Evolutionary conservation across 768 basidiomycete species (phyloP).

Genomic region (Tulasnella sp.): DNA sequence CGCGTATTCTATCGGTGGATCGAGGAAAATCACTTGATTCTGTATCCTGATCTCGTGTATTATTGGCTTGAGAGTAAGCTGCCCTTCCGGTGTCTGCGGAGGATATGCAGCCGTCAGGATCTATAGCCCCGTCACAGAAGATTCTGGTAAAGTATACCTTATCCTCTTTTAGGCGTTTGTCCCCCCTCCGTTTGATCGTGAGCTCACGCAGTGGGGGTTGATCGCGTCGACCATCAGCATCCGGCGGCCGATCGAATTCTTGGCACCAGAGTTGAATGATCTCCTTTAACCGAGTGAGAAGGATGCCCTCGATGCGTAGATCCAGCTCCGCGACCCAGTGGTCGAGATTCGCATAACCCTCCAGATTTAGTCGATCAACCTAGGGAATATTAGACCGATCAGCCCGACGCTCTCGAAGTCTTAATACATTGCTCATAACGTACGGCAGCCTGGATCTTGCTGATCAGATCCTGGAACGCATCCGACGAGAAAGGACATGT

Average conservation of each 20-base stretch:
- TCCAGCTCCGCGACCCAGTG: conserved; percentile 76
- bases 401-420: background rate
- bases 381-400: too few relatives aligned
- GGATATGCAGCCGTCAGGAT: background rate
- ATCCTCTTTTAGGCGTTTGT: conserved; percentile 61
- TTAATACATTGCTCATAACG: conserved; percentile 26
- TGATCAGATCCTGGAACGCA: conserved; percentile 68
- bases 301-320: conserved; percentile 69
- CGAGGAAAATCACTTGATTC: conserved; percentile 97
- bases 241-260: conserved; percentile 72
- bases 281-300: conserved; percentile 61
- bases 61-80: conserved; percentile 72
- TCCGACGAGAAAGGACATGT: conserved; percentile 79
- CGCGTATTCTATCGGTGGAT: conserved; percentile 94
- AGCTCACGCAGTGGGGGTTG: conserved; percentile 41
- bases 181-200: conserved; percentile 54
- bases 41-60: conserved; percentile 96
- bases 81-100: conserved; percentile 59
- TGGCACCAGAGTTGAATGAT: conserved; percentile 81
- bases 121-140: background rate
- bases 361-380: conserved; percentile 91
- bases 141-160: conserved; percentile 39
- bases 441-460: conserved; percentile 76
- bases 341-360: conserved; percentile 91
- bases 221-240: conserved; percentile 51